Percentiles rank a stretch among this genome's conserved stretches.
Evolutionary conservation across 495 filamentous ascomycete species (phyloP).

Genomic region (Aspergillus olivimuriae): DNA sequence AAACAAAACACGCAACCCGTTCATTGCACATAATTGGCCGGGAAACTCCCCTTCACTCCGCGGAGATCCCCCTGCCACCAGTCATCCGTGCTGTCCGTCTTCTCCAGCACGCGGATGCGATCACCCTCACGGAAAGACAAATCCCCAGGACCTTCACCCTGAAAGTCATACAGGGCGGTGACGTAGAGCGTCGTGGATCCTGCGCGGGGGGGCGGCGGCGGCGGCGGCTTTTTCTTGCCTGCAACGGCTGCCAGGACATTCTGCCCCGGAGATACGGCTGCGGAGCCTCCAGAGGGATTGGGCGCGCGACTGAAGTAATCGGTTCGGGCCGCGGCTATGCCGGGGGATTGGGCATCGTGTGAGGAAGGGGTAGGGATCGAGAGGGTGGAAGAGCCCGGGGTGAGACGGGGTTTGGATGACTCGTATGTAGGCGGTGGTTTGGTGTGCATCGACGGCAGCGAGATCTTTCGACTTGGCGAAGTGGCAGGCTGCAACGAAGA

Average conservation of each 20-base stretch:
- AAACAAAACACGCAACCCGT: background rate
- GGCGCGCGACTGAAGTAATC: constrained; percentile 49
- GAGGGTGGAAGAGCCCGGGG: constrained; percentile 5
- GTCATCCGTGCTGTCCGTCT: constrained; percentile 80
- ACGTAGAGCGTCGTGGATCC: constrained; percentile 49
- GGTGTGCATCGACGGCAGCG: constrained; percentile 5
- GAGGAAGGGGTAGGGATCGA: constrained; percentile 10
- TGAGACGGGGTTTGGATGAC: constrained; percentile 21
- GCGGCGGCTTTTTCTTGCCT: constrained; percentile 59
- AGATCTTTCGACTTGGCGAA: constrained; percentile 8
- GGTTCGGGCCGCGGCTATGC: constrained; percentile 23
- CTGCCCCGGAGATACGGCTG: constrained; percentile 19
- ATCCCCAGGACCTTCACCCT: constrained; percentile 66
- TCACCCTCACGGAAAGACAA: constrained; percentile 80
- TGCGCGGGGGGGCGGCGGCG: constrained; percentile 49
- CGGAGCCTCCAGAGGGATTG: constrained; percentile 16
- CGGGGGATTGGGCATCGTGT: constrained; percentile 2
- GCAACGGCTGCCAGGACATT: constrained; percentile 17
- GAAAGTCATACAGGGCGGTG: constrained; percentile 75
- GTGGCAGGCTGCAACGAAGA: background rate
- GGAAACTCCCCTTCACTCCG: constrained; percentile 72
- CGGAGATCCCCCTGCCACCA: constrained; percentile 92
- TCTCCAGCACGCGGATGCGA: constrained; percentile 73
- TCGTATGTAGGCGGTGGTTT: constrained; percentile 12
- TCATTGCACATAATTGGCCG: constrained; percentile 73